Base-by-base conservation (phyloP, 495 filamentous ascomycete genomes). In the Xylaria scruposa region DNA sequence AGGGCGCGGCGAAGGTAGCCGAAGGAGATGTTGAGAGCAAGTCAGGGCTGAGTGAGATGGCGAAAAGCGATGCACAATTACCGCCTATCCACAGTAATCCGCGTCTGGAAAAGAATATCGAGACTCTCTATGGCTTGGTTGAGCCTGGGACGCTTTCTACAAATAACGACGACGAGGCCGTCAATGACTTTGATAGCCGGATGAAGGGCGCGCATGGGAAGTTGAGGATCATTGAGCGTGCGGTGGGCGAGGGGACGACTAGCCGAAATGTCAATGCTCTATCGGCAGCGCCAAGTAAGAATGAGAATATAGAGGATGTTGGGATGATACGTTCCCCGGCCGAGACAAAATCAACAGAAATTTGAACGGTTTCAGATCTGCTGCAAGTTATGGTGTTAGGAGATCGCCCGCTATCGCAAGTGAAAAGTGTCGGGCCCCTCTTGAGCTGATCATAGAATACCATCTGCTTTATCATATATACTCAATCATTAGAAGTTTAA, bases 171-270 rank as follows among this genome's bases (percentile, higher is more conserved):
- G 94, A 97, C 74, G 93, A 95, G 56, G 90, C 92, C 6, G 92
- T 97, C 24, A 89, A 90, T 31, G 93, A 95, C 75, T 92, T 94
- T 71, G 94, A 98, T 73, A 93, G 96, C 78, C 85, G 94, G 44
- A 73, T 96, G 64, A 94, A 92, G 81, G 87, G 91, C 73, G 94
- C 94, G 12, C 83, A 90, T 65, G 89, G 90, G n/a, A 95, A 95
- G 77, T 86, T 87, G 1, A 95, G 93, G 79, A 87, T 98, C 60
- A 91, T 97, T 56, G 92, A 94, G 81, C 88, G 88, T 51, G 85
- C 91, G 31, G 82, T 92, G 19, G 90, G 91, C 0, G 92, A 94
- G 73, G 78, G 76, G 6, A n/a, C 46, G 29, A 58, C 33, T 15
- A 24, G 60, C 7, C 69, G 46, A 38, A 63, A 29, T 63, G 38